phyloP scores from a whole-genome alignment of 1,284 basidiomycete species.

The Ganoderma boninense region DNA sequence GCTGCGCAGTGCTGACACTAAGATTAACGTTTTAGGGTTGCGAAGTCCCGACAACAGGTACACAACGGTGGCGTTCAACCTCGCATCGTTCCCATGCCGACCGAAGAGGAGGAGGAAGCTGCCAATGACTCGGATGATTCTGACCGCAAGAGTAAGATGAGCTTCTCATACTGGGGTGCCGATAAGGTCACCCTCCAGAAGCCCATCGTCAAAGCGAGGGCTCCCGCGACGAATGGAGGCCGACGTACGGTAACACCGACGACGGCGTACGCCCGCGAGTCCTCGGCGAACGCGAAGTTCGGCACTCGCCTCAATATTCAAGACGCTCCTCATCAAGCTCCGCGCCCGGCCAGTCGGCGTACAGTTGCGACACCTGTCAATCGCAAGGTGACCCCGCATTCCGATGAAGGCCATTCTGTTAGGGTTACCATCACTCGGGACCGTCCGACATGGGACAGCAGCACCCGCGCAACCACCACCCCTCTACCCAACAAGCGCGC shows the following conservation, averaged over 20 bases:
- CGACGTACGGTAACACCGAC: conserved; percentile 58
- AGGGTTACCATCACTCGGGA: conserved; percentile 69
- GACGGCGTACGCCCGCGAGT: conserved; percentile 74
- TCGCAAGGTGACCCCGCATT: conserved; percentile 54
- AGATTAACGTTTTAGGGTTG: conserved; percentile 58
- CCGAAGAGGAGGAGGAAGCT: conserved; percentile 56
- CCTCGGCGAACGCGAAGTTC: conserved; percentile 87
- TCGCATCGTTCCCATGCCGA: conserved; percentile 74
- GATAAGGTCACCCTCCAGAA: conserved; percentile 88
- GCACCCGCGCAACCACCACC: conserved; percentile 56
- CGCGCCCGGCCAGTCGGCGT: conserved; percentile 71
- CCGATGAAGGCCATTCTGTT: conserved; percentile 68
- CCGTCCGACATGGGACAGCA: conserved; percentile 72
- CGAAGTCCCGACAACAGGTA: conserved; percentile 68
- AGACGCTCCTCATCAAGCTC: conserved; percentile 51
- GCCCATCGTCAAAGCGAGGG: conserved; percentile 65
- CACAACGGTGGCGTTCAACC: conserved; percentile 63
- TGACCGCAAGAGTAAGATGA: conserved; percentile 90
- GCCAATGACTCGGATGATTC: conserved; percentile 78
- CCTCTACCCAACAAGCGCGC: conserved; percentile 56
- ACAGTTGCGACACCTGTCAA: conserved; percentile 59
- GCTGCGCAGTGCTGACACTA: conserved; percentile 23
- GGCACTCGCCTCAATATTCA: conserved; percentile 72
- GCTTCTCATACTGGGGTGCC: conserved; percentile 90
- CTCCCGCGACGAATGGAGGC: conserved; percentile 45